Evolutionary conservation across 805 yeast species (phyloP).

Genomic region (Saturnispora zaruensis): DNA sequence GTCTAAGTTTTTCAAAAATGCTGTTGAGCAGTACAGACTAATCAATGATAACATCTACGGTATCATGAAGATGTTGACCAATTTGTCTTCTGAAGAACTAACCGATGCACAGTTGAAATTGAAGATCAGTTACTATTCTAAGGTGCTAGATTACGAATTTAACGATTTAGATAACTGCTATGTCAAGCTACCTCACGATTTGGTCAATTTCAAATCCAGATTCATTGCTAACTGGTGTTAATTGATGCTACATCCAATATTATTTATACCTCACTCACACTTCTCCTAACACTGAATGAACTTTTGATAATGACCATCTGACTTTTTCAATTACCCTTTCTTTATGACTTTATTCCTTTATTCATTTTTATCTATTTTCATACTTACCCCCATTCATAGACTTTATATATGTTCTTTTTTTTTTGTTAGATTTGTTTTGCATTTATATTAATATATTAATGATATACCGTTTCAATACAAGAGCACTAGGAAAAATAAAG

Average conservation of each 20-base stretch:
- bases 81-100: slow-evolving; percentile 3
- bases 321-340: not conserved
- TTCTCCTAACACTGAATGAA: not conserved
- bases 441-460: not conserved
- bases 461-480: not conserved
- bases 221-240: slow-evolving; percentile 2
- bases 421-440: not conserved
- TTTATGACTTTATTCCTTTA: slow-evolving; percentile 3
- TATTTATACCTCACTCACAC: not conserved
- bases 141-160: slow-evolving; percentile 27
- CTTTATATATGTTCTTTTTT: not conserved
- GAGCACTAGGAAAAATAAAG: not conserved
- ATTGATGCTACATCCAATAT: not conserved
- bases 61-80: slow-evolving; percentile 23
- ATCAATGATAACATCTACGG: slow-evolving; percentile 30
- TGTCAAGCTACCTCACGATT: slow-evolving; percentile 26
- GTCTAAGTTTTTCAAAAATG: slow-evolving; percentile 23
- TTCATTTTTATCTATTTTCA: not conserved
- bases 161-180: slow-evolving; percentile 30
- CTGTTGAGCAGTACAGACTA: slow-evolving; percentile 29
- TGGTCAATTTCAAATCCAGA: slow-evolving; percentile 21
- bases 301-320: not conserved
- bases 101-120: slow-evolving; percentile 11
- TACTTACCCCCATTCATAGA: not conserved
- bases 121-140: slow-evolving; percentile 23